Evolutionary conservation across 176 grass and related monocot species (phyloP), one percentile per base, ranked within the genome.

Genomic region (Lolium perenne): DNA sequence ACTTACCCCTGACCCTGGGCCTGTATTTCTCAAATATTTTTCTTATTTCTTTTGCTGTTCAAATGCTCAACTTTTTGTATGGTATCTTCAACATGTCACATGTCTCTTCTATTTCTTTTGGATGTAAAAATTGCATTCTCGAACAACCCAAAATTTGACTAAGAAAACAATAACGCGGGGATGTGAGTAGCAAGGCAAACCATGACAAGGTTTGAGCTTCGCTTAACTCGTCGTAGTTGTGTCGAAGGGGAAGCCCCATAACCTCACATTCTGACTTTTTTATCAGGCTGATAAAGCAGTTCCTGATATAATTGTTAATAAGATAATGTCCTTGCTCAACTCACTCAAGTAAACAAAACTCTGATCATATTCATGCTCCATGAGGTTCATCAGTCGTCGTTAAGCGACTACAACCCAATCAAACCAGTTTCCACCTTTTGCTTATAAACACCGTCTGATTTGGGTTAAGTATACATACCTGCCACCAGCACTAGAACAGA

Each of bases 281-380:
- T 80, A 21, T 63, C 32, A 88, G 60, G 48, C 47, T 4, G 22
- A 23, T 80, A 88, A 89, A 91, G 89, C 72, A 25, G 17, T 63
- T 87, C 17, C 80, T 64, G 10, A 29, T 15, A 76, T 12, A 17
- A 68, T 51, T 82, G 9, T 14, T 10, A 35, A 48, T 59, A 67
- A 25, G 17, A 47, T 46, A 49, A 46, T 84, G 11, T 7, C 1
- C 21, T n/a, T 82, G 35, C 0, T 29, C 50, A 5, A 20, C 21
- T n/a, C 71, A 20, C 0, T 29, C 50, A 5, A 20, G 15, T 66
- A 16, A 81, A 17, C 22, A 65, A 65, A 49, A 80, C 15, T 49
- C 11, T 26, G 0, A 81, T 10, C 21, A 4, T 47, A 35, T 50
- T 86, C 29, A 20, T 53, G 8, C 29, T 84, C 14, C 55, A 40